Conservation (phyloP, 2,329 filamentous ascomycete genomes). For the Rhynchosporium graminicola region DNA sequence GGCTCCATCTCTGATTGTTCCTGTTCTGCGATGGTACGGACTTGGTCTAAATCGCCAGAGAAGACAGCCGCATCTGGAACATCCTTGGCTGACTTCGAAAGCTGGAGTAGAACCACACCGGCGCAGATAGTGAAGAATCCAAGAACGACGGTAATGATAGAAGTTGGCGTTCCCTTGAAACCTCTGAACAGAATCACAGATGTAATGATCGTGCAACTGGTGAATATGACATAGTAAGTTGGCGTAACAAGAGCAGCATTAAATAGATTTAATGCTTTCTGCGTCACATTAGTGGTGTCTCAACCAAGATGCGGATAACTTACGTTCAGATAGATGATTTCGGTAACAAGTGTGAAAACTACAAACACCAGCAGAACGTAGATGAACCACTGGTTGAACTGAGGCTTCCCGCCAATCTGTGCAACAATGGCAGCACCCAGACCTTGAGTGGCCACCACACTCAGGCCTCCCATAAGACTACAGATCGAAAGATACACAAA, state of each 20-base stretch:
- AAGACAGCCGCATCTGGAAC: constrained; percentile 93
- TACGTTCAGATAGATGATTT: constrained; percentile 95
- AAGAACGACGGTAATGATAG: constrained; percentile 87
- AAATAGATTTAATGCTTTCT: constrained; percentile 98
- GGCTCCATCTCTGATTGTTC: constrained; percentile 96
- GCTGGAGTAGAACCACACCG: constrained; percentile 86
- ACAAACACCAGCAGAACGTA: constrained; percentile 93
- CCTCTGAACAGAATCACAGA: constrained; percentile 90
- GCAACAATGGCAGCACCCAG: constrained; percentile 88
- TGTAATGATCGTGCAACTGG: constrained; percentile 90
- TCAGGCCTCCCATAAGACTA: constrained; percentile 90
- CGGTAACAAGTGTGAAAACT: constrained; percentile 81
- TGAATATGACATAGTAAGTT: constrained; percentile 99
- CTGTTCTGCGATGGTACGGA: constrained; percentile 91
- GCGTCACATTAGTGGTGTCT: constrained; percentile 28
- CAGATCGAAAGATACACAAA: constrained; percentile 96
- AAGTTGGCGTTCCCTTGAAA: constrained; percentile 80
- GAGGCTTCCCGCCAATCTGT: constrained; percentile 75
- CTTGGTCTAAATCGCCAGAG: constrained; percentile 88
- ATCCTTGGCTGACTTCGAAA: constrained; percentile 98
- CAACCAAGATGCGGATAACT: constrained; percentile 45
- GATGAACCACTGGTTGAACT: constrained; percentile 98
- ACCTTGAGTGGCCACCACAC: constrained; percentile 92
- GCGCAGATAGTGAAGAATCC: constrained; percentile 94
- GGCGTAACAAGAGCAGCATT: constrained; percentile 96